Evolutionary conservation across 768 basidiomycete genomes (phyloP).

Genomic region (Lentinula lateritia): DNA sequence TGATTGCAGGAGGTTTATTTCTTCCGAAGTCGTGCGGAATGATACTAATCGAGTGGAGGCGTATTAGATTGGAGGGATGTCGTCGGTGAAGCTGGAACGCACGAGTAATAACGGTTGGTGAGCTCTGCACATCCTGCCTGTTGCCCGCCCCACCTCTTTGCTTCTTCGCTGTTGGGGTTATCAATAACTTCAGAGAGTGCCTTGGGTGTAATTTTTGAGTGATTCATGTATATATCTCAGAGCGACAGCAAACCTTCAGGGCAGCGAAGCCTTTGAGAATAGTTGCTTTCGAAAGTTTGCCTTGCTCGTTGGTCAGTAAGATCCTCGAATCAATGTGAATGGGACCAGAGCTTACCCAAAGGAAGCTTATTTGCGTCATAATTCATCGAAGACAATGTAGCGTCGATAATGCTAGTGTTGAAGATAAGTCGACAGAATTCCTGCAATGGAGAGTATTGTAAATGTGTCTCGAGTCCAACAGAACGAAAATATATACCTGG

Average conservation of each 20-base stretch:
- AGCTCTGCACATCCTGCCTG: constrained; percentile 38
- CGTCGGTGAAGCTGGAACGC: constrained; percentile 11
- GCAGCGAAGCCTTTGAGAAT: constrained; percentile 55
- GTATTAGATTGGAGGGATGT: background rate
- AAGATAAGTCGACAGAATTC: constrained; percentile 48
- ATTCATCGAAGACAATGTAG: constrained; percentile 55
- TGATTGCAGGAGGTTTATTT: constrained; percentile 39
- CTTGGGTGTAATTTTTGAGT: constrained; percentile 15
- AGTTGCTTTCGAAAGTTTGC: constrained; percentile 56
- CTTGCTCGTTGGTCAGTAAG: constrained; percentile 20
- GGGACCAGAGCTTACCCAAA: constrained; percentile 32
- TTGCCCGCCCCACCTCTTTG: constrained; percentile 30
- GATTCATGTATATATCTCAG: background rate
- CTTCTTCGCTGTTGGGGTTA: constrained; percentile 34
- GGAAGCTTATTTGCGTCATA: constrained; percentile 64
- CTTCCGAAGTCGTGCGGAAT: constrained; percentile 62
- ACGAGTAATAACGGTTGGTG: constrained; percentile 55
- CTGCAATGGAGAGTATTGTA: constrained; percentile 16
- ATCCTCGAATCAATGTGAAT: background rate
- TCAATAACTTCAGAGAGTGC: constrained; percentile 48
- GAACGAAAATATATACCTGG: constrained; percentile 24
- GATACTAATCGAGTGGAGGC: constrained; percentile 27
- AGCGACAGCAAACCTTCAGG: constrained; percentile 35
- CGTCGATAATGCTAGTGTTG: constrained; percentile 46
- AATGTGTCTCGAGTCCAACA: background rate